Base-by-base conservation (phyloP, 2,329 filamentous ascomycete genomes). In the Metarhizium guizhouense region DNA sequence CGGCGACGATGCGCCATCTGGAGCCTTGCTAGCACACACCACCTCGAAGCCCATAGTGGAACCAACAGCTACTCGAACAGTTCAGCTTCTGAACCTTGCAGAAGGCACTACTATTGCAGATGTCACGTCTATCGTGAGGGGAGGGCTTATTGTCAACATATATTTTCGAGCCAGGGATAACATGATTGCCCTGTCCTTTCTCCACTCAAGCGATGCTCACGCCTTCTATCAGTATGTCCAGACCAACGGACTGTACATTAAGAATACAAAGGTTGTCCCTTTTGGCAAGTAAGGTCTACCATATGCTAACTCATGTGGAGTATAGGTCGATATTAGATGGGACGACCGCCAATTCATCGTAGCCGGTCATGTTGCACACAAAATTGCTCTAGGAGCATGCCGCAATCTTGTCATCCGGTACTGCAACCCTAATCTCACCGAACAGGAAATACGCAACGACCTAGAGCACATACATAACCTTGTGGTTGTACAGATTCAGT, bases 381-480 rank as follows among this genome's bases (percentile, higher is more conserved):
- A 87, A 65, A 78, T 92, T 54, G 69, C 70, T 43, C 74, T 70
- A 51, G 88, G 88, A 14, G 87, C 87, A 14, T 87, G 83, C 47
- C 83, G 90, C 57, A 94, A 93, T 63, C 68, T 95, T 42, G 72
- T 92, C 20, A 79, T 95, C 47, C 80, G 80, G 56, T 78, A 79
- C 10, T 81, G 80, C 61, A 75, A 75, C 61, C 72, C 72, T 54
- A 78, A 73, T 54, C 73, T 88, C 61, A 90, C 84, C 0, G 85
- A 85, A 60, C 72, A 80, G 7, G 70, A 72, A 16, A 83, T 95
- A 59, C 83, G 86, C 11, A 78, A 85, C 4, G 87, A 95, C 62
- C 76, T 94, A 42, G 86, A 91, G 29, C 90, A 95, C 66, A 93
- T 95, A 58, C 85, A 93, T 72, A 88, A 89, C 59, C 76, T 95